Percentiles rank a stretch among this genome's conserved stretches.
Conservation (phyloP, 805 yeast species). For the Naumovozyma baii region DNA sequence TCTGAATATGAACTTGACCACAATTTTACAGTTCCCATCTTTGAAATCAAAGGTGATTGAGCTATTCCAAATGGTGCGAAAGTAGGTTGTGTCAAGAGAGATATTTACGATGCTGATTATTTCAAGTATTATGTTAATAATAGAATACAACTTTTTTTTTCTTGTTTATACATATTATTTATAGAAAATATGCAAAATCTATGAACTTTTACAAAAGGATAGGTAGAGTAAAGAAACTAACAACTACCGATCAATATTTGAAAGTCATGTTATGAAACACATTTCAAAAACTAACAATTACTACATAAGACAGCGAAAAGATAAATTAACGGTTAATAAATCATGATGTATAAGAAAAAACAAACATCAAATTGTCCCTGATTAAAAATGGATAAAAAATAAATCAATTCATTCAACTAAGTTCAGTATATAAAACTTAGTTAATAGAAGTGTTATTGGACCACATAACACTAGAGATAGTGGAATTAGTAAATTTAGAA, state of each 20-base stretch:
- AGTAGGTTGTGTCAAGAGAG: too few species aligned
- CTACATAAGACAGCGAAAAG: too few species aligned
- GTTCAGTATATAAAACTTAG: not conserved
- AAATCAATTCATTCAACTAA: not conserved
- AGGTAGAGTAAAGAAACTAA: too few species aligned
- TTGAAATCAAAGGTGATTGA: not conserved
- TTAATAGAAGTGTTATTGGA: slow-evolving; percentile 1
- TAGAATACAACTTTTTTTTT: not conserved
- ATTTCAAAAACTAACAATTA: too few species aligned
- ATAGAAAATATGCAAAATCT: too few species aligned
- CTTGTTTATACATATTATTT: too few species aligned
- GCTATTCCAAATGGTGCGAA: too few species aligned
- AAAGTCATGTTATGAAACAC: too few species aligned
- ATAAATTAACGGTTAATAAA: too few species aligned
- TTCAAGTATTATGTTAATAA: not conserved
- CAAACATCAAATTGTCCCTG: not conserved
- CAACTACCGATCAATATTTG: too few species aligned
- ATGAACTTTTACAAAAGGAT: too few species aligned
- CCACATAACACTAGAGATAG: not conserved
- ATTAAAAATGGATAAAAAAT: not conserved
- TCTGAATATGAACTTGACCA: slow-evolving; percentile 4
- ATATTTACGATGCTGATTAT: too few species aligned
- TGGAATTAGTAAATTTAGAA: not conserved
- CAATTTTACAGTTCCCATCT: slow-evolving; percentile 5
- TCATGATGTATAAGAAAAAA: not conserved